phyloP scores from a whole-genome alignment of 805 yeast genomes.

The Ogataea zsoltii region DNA sequence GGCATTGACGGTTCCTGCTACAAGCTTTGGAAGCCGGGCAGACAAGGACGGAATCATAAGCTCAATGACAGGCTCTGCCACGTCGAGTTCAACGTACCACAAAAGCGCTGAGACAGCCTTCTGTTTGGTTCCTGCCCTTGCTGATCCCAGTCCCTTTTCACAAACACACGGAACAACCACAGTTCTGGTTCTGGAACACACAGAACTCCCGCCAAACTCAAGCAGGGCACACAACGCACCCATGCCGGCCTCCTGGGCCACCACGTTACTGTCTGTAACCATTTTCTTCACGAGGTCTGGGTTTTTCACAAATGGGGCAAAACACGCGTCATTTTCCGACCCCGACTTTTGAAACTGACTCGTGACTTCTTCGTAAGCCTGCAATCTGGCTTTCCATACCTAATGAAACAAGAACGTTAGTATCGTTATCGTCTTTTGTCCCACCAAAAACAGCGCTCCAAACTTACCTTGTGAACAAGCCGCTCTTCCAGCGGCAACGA shows the following conservation, averaged over 20 bases:
- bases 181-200: constrained; percentile 41
- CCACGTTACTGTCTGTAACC: constrained; percentile 80
- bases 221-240: constrained; percentile 53
- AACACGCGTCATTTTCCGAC: constrained; percentile 55
- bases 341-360: constrained; percentile 53
- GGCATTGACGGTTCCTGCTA: constrained; percentile 64
- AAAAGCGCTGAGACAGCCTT: constrained; percentile 63
- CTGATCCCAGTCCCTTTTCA: constrained; percentile 80
- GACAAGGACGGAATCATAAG: constrained; percentile 60
- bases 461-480: constrained; percentile 57
- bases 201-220: constrained; percentile 53
- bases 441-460: not conserved
- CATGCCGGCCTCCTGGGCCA: constrained; percentile 85
- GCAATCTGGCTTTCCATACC: constrained; percentile 82
- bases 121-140: constrained; percentile 72
- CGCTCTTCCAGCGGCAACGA: constrained; percentile 66
- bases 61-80: constrained; percentile 67
- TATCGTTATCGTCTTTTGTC: constrained; percentile 2
- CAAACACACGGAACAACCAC: constrained; percentile 53
- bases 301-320: constrained; percentile 47
- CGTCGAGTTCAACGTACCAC: constrained; percentile 62
- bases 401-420: constrained; percentile 16
- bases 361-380: constrained; percentile 72
- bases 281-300: constrained; percentile 59
- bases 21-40: constrained; percentile 74